Evolutionary conservation across 164 flowering plant genomes (phyloP).

Genomic region (Amborella trichopoda): DNA sequence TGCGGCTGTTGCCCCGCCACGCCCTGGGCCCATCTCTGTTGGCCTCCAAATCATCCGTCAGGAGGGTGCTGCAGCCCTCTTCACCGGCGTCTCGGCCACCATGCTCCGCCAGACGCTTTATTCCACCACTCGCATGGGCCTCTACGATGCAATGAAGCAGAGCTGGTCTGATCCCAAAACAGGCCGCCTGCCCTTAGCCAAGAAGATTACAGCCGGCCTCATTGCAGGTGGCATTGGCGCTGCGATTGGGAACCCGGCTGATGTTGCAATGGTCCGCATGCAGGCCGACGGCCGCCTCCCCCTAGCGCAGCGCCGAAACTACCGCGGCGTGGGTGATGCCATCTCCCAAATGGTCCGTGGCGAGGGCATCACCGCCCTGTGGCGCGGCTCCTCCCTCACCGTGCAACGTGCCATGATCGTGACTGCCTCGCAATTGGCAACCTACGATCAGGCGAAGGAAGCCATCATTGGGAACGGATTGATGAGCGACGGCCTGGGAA

Average conservation of each 20-base stretch:
- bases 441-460: slow-evolving; percentile 86
- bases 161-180: slow-evolving; percentile 64
- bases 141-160: slow-evolving; percentile 59
- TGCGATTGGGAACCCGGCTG: slow-evolving; percentile 86
- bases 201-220: slow-evolving; percentile 59
- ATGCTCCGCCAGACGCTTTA: slow-evolving; percentile 78
- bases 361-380: slow-evolving; percentile 62
- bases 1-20: slow-evolving; percentile 14
- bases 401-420: slow-evolving; percentile 91
- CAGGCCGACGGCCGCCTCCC: slow-evolving; percentile 94
- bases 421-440: slow-evolving; percentile 84
- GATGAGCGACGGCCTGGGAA: slow-evolving; percentile 72
- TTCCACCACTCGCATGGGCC: slow-evolving; percentile 88
- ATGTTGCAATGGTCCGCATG: slow-evolving; percentile 95
- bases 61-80: slow-evolving; percentile 59
- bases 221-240: slow-evolving; percentile 82
- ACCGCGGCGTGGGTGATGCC: slow-evolving; percentile 69
- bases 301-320: slow-evolving; percentile 53
- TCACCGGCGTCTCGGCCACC: slow-evolving; percentile 84
- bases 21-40: slow-evolving; percentile 40
- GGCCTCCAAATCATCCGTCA: slow-evolving; percentile 42
- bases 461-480: slow-evolving; percentile 32
- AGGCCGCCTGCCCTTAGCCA: slow-evolving; percentile 33
- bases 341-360: slow-evolving; percentile 40
- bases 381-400: slow-evolving; percentile 87